These are phyloP conservation scores for Orbilia brochopaga DNA, from an alignment of 2,329 filamentous ascomycete species.

Conservation along the genomic window DNA sequence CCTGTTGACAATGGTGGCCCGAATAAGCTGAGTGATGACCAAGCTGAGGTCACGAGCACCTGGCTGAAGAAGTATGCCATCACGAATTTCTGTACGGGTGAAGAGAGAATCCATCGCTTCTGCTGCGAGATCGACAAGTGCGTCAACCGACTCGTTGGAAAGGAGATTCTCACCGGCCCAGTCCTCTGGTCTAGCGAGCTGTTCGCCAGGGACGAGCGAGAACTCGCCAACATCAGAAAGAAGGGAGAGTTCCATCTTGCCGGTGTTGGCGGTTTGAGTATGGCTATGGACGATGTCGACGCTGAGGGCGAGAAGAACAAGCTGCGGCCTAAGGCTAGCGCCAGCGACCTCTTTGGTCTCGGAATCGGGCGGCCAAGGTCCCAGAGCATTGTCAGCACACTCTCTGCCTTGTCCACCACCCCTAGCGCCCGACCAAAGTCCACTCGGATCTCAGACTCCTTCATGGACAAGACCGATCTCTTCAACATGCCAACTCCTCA, in stretches of 20 bases:
- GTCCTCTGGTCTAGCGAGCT: constrained; percentile 92
- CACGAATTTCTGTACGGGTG: constrained; percentile 91
- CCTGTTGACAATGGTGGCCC: constrained; percentile 82
- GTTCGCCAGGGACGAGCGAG: constrained; percentile 76
- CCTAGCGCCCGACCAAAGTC: constrained; percentile 31
- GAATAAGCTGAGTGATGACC: constrained; percentile 95
- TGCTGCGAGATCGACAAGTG: constrained; percentile 88
- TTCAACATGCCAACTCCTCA: constrained; percentile 74
- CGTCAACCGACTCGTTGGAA: constrained; percentile 81
- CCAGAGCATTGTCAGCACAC: constrained; percentile 60
- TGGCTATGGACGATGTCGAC: constrained; percentile 53
- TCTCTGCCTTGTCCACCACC: constrained; percentile 57
- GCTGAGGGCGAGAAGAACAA: constrained; percentile 52
- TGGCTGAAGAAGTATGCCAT: constrained; percentile 84
- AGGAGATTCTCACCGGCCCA: constrained; percentile 80
- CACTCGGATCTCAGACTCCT: constrained; percentile 55
- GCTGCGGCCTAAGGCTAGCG: constrained; percentile 53
- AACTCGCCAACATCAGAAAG: constrained; percentile 60
- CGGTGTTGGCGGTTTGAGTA: constrained; percentile 54
- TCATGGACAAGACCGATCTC: constrained; percentile 62
- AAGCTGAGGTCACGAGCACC: constrained; percentile 79
- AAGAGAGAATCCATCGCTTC: constrained; percentile 93
- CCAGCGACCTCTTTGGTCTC: constrained; percentile 53
- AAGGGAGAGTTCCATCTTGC: constrained; percentile 55
- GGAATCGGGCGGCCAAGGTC: constrained; percentile 58